Conservation (phyloP, 257 asterid species). For the Osmanthus fragrans region DNA sequence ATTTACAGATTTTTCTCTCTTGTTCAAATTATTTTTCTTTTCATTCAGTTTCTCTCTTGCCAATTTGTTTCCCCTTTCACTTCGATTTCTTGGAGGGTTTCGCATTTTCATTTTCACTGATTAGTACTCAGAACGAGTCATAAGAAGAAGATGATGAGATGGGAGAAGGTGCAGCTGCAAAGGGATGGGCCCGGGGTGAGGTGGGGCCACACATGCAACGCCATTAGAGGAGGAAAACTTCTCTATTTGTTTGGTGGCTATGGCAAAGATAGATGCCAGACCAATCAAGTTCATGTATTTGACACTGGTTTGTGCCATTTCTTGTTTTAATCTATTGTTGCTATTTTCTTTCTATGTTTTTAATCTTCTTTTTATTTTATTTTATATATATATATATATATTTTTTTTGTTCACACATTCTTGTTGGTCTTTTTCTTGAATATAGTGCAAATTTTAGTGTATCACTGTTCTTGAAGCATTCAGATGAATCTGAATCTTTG, state of each 20-base stretch:
- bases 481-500: not conserved
- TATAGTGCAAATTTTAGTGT: not conserved
- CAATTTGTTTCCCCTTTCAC: not conserved
- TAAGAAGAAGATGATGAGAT: constrained; percentile 57
- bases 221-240: constrained; percentile 83
- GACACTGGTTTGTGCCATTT: constrained; percentile 56
- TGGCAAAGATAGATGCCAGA: constrained; percentile 82
- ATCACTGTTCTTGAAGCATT: not conserved
- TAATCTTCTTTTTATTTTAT: not conserved
- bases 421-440: constrained; percentile 9
- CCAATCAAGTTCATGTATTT: constrained; percentile 84
- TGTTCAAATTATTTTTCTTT: not conserved
- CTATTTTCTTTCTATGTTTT: not conserved
- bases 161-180: constrained; percentile 73
- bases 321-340: not conserved
- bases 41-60: not conserved
- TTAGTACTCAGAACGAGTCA: constrained; percentile 26
- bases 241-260: constrained; percentile 95
- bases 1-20: not conserved
- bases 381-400: too few species aligned
- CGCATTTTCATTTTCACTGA: constrained; percentile 2
- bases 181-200: constrained; percentile 86
- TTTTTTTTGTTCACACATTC: not conserved
- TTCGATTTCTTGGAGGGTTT: constrained; percentile 11
- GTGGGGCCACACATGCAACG: constrained; percentile 99